phyloP scores from a whole-genome alignment of 2,329 filamentous ascomycete genomes.

The Epichloe festucae region DNA sequence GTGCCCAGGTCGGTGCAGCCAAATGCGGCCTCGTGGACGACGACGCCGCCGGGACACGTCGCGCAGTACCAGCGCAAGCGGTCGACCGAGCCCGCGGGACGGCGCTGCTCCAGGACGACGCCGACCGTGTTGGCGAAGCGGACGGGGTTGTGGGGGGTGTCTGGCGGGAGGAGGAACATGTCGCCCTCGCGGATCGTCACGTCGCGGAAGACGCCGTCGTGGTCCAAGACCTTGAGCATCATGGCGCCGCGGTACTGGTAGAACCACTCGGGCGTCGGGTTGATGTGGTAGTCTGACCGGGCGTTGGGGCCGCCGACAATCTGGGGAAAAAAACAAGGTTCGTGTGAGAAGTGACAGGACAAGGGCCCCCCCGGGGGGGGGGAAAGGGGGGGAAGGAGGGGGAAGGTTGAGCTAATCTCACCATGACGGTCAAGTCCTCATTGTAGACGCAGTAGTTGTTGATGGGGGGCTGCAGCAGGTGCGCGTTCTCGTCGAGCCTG shows the following conservation, averaged over 20 bases:
- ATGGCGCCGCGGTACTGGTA: constrained; percentile 91
- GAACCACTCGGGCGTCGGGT: constrained; percentile 93
- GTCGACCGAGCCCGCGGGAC: constrained; percentile 59
- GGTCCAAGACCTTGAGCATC: constrained; percentile 83
- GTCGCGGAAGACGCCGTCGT: constrained; percentile 54
- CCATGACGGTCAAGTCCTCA: constrained; percentile 70
- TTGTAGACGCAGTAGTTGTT: constrained; percentile 98
- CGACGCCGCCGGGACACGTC: constrained; percentile 39
- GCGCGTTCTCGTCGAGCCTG: constrained; percentile 84
- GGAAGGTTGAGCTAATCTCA: too few relatives aligned
- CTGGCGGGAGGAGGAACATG: constrained; percentile 84
- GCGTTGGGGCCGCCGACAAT: constrained; percentile 94
- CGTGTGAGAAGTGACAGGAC: neutral
- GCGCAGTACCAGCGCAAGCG: constrained; percentile 83
- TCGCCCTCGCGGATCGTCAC: constrained; percentile 85
- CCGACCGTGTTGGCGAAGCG: constrained; percentile 91
- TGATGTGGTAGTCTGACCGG: constrained; percentile 97
- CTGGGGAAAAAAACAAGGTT: constrained; percentile 23
- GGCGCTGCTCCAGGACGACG: constrained; percentile 76
- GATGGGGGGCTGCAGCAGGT: constrained; percentile 84
- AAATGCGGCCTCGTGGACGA: constrained; percentile 80
- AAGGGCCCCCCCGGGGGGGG: too few relatives aligned
- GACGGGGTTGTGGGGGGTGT: constrained; percentile 93
- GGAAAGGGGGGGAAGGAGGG: too few relatives aligned
- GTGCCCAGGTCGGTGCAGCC: constrained; percentile 82